Percentiles rank a stretch among this genome's conserved stretches.
These are phyloP conservation scores for Mycena floridula DNA, from an alignment of 768 basidiomycete genomes.

Conservation along the genomic window DNA sequence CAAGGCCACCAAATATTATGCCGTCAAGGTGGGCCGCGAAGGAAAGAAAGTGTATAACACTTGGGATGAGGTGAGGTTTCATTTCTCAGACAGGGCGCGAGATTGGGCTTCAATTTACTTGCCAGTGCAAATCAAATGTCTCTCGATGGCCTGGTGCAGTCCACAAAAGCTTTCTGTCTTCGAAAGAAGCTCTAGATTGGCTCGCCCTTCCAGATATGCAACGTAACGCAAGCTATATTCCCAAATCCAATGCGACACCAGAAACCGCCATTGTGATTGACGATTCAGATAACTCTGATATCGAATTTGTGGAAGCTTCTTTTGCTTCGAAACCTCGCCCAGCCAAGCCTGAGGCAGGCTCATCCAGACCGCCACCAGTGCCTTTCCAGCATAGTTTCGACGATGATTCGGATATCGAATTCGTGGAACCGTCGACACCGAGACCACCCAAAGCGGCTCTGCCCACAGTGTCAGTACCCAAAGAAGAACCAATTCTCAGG, in stretches of 20 bases:
- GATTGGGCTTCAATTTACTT: background rate
- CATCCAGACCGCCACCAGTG: background rate
- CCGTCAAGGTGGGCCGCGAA: conserved; percentile 50
- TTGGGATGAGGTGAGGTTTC: conserved; percentile 51
- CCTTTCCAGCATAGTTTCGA: background rate
- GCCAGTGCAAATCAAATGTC: conserved; percentile 44
- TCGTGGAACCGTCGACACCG: no score
- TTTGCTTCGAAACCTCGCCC: no score
- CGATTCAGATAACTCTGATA: conserved; percentile 7
- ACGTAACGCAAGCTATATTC: background rate
- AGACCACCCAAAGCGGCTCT: no score
- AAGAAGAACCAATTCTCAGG: no score
- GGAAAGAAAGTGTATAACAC: conserved; percentile 51
- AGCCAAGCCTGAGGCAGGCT: no score
- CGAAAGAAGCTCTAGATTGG: conserved; percentile 46
- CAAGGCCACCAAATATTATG: conserved; percentile 44
- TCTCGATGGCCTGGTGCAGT: conserved; percentile 44
- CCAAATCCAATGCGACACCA: background rate
- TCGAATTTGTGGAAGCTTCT: conserved; percentile 6
- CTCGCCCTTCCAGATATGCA: background rate
- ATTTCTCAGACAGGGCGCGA: background rate
- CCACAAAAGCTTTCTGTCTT: conserved; percentile 46
- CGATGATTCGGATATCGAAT: no score
- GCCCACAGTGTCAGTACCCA: no score
- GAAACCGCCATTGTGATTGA: background rate